These are phyloP conservation scores for Metarhizium album DNA, from an alignment of 2,329 filamentous ascomycete genomes.

Conservation along the genomic window DNA sequence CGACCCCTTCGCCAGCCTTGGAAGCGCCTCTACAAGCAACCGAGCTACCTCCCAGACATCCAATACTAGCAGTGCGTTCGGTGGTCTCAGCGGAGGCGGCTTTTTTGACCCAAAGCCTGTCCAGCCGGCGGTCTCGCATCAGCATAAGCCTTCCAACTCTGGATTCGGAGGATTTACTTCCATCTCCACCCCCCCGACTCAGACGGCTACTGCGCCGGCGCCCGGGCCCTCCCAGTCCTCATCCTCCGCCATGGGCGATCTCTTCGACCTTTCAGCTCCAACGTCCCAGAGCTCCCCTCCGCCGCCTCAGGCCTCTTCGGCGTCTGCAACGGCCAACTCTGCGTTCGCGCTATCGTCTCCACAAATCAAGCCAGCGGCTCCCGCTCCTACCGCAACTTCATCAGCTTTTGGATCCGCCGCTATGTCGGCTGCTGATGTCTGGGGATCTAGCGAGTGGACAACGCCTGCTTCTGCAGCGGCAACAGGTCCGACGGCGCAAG, in stretches of 20 bases:
- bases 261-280: conserved; percentile 65
- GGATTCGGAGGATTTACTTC: conserved; percentile 58
- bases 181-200: conserved; percentile 36
- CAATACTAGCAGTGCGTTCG: conserved; percentile 32
- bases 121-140: conserved; percentile 40
- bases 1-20: conserved; percentile 53
- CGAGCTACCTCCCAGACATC: conserved; percentile 24
- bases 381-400: conserved; percentile 25
- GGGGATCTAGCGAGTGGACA: conserved; percentile 80
- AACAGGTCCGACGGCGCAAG: conserved; percentile 26
- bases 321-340: conserved; percentile 40
- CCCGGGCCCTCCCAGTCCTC: conserved; percentile 34
- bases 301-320: conserved; percentile 26
- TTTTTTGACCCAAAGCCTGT: conserved; percentile 74
- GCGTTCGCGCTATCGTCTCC: conserved; percentile 70
- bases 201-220: conserved; percentile 14
- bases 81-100: conserved; percentile 56
- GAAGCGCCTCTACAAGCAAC: conserved; percentile 23
- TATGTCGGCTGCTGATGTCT: conserved; percentile 56
- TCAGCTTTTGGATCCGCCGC: conserved; percentile 27
- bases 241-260: conserved; percentile 58
- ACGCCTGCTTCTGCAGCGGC: conserved; percentile 19
- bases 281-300: conserved; percentile 34
- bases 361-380: conserved; percentile 33
- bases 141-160: conserved; percentile 42